Evolutionary conservation across 2,329 filamentous ascomycete genomes (phyloP).

Genomic region (Trichoderma breve): DNA sequence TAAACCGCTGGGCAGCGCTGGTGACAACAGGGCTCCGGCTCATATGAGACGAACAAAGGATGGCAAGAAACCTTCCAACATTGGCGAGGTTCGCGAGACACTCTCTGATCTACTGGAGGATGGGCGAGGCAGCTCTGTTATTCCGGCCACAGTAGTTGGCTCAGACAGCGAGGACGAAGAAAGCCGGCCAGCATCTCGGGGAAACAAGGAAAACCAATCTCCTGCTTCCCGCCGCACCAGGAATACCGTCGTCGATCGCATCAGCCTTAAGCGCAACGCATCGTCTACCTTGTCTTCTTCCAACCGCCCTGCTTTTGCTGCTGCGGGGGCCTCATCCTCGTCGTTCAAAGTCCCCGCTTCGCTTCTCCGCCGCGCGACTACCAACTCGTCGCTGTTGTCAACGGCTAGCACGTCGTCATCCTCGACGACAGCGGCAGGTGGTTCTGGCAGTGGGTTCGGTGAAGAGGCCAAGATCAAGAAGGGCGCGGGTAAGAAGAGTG

Average conservation of each 20-base stretch:
- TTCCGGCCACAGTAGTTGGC: constrained; percentile 42
- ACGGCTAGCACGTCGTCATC: constrained; percentile 31
- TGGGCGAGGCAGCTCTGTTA: constrained; percentile 53
- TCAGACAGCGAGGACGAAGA: constrained; percentile 45
- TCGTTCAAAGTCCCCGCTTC: constrained; percentile 68
- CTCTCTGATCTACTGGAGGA: constrained; percentile 77
- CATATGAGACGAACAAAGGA: constrained; percentile 60
- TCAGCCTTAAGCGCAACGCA: constrained; percentile 62
- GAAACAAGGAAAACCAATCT: constrained; percentile 52
- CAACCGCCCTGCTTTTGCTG: constrained; percentile 57
- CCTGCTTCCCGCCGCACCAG: constrained; percentile 38
- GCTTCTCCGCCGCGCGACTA: constrained; percentile 71
- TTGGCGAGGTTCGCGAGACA: constrained; percentile 79
- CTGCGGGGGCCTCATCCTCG: constrained; percentile 38
- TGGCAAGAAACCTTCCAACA: constrained; percentile 66
- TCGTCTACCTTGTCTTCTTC: constrained; percentile 38
- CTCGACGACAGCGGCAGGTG: constrained; percentile 34
- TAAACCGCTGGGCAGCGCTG: constrained; percentile 37
- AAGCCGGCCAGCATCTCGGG: constrained; percentile 26
- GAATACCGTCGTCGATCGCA: constrained; percentile 65
- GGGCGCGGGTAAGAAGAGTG: constrained; percentile 58
- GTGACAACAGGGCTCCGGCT: constrained; percentile 54
- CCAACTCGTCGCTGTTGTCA: constrained; percentile 53
- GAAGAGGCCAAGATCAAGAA: constrained; percentile 59
- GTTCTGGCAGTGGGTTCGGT: constrained; percentile 40